Evolutionary conservation across 1,284 basidiomycete species (phyloP).

Genomic region (Bjerkandera adusta): DNA sequence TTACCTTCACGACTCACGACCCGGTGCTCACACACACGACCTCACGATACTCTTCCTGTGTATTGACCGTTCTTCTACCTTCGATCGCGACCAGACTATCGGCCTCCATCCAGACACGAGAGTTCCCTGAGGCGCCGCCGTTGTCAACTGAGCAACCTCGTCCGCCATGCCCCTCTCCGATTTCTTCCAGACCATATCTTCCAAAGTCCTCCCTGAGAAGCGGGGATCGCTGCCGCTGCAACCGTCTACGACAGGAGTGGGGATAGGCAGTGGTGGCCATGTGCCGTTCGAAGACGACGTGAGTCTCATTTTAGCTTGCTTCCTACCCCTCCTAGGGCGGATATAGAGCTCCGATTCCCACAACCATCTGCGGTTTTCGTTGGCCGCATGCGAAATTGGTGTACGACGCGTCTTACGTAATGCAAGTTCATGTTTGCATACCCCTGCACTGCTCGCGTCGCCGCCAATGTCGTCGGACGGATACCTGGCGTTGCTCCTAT

Average conservation of each 20-base stretch:
- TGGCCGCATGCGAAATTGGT: too few relatives aligned
- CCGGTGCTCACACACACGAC: neutral
- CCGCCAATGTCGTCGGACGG: constrained; percentile 35
- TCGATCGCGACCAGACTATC: neutral
- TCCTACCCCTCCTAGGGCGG: too few relatives aligned
- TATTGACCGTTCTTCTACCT: neutral
- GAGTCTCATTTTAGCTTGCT: too few relatives aligned
- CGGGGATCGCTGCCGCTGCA: constrained; percentile 24
- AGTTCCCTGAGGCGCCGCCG: neutral
- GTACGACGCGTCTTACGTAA: constrained; percentile 50
- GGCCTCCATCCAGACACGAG: neutral
- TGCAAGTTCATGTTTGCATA: constrained; percentile 28
- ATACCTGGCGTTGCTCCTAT: constrained; percentile 55
- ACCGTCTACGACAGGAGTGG: constrained; percentile 43
- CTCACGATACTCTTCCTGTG: neutral
- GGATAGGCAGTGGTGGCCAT: constrained; percentile 50
- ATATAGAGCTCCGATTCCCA: too few relatives aligned
- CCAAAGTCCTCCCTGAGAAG: constrained; percentile 29
- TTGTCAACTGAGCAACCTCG: neutral
- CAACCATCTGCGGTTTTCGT: too few relatives aligned
- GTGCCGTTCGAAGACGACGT: constrained; percentile 70
- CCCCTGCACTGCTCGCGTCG: constrained; percentile 19
- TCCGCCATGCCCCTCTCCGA: constrained; percentile 27
- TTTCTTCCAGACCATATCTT: constrained; percentile 26
- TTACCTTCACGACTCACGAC: constrained; percentile 1